A percentile compares a stretch with the other conserved stretches of the same genome.
phyloP scores from a whole-genome alignment of 2,329 filamentous ascomycete species.

The Chrysoporthe puriensis region DNA sequence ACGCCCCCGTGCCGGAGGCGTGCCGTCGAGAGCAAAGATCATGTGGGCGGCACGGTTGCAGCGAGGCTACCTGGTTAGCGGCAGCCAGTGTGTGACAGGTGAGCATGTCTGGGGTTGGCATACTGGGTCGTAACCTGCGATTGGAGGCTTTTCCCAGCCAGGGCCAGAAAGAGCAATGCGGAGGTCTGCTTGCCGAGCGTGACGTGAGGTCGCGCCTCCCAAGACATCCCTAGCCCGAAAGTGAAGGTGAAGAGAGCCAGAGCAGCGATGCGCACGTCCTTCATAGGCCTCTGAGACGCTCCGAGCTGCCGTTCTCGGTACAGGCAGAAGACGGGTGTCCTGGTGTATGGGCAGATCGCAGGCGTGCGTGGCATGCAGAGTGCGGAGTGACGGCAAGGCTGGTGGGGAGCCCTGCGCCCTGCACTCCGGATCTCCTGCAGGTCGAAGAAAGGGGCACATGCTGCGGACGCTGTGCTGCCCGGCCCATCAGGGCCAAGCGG shows the following conservation, averaged over 20 bases:
- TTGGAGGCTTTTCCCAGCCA: slow-evolving; percentile 21
- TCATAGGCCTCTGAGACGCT: slow-evolving; percentile 1
- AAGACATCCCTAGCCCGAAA: not conserved
- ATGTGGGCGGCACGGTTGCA: slow-evolving; percentile 4
- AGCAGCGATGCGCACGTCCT: not conserved
- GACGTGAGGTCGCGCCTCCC: slow-evolving; percentile 3
- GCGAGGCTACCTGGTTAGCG: slow-evolving; percentile 3
- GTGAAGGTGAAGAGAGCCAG: not conserved
- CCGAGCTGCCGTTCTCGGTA: slow-evolving; percentile 19
- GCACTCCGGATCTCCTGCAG: not conserved
- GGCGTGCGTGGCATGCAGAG: not conserved
- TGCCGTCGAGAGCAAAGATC: not conserved
- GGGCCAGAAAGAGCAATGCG: slow-evolving; percentile 19
- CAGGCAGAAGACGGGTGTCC: not conserved
- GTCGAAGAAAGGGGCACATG: not conserved
- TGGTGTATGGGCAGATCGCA: not conserved
- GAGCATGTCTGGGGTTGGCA: not conserved
- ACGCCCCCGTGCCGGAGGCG: not conserved
- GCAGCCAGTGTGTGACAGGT: not conserved
- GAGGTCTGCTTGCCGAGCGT: slow-evolving; percentile 19
- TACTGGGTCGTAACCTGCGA: not conserved
- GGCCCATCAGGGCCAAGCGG: not conserved
- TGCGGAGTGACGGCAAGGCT: not conserved
- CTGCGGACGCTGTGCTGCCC: too few species aligned
- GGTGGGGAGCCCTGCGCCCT: not conserved